Evolutionary conservation across 179 eudicot species (phyloP).

Genomic region (Heliamphora pulchella): DNA sequence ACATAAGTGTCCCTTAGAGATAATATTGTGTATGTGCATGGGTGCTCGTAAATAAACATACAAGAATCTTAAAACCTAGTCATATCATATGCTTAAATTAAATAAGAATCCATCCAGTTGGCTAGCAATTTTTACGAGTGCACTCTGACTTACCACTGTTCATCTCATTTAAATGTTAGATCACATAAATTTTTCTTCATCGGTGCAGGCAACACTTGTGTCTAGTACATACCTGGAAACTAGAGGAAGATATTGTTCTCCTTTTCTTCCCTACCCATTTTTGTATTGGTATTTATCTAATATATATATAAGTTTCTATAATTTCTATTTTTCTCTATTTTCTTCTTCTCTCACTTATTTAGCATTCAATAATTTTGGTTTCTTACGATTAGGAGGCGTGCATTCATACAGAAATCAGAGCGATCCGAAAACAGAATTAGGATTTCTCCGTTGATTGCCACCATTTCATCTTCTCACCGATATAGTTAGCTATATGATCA

Average conservation of each 20-base stretch:
- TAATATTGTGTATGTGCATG: too few relatives aligned
- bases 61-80: neutral
- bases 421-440: too few relatives aligned
- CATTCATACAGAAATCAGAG: too few relatives aligned
- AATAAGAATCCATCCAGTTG: neutral
- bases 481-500: too few relatives aligned
- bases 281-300: neutral
- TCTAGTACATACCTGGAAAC: neutral
- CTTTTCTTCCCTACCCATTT: slow-evolving; percentile 2
- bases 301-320: too few relatives aligned
- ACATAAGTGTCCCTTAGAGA: neutral
- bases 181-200: neutral
- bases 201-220: neutral
- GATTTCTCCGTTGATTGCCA: too few relatives aligned
- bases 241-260: neutral
- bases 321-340: too few relatives aligned
- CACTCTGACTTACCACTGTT: neutral
- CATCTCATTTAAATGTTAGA: neutral
- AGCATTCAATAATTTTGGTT: too few relatives aligned
- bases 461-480: too few relatives aligned
- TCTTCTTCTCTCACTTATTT: too few relatives aligned
- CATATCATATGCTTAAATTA: neutral
- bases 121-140: neutral
- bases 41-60: too few relatives aligned
- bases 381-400: too few relatives aligned